These are phyloP conservation scores for Erythrobasidium yunnanense DNA, from an alignment of 768 basidiomycete species.

Conservation along the genomic window DNA sequence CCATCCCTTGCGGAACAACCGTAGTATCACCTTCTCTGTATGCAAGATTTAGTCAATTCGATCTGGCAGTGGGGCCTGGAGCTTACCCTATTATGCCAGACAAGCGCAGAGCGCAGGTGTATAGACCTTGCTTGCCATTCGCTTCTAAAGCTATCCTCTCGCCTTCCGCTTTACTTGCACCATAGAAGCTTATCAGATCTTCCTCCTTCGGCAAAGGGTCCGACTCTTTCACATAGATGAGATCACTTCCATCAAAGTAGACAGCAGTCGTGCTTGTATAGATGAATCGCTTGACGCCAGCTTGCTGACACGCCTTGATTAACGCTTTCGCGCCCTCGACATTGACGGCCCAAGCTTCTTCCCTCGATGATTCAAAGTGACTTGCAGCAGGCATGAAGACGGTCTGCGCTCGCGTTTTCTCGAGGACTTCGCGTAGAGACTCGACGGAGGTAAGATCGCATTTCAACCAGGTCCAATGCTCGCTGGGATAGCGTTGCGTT, in stretches of 20 bases:
- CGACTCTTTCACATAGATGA: conserved; percentile 79
- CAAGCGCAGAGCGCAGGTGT: conserved; percentile 81
- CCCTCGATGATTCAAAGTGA: conserved; percentile 46
- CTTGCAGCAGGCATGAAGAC: conserved; percentile 90
- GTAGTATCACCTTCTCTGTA: conserved; percentile 81
- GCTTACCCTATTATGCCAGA: conserved; percentile 91
- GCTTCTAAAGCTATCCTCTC: conserved; percentile 58
- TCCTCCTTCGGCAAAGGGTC: conserved; percentile 52
- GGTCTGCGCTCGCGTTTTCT: conserved; percentile 66
- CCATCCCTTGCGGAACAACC: conserved; percentile 61
- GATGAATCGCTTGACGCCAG: conserved; percentile 70
- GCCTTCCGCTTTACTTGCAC: conserved; percentile 58
- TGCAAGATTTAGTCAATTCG: not conserved
- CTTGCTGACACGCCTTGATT: conserved; percentile 64
- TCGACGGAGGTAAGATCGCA: conserved; percentile 75
- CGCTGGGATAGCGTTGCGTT: conserved; percentile 59
- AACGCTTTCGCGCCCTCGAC: conserved; percentile 79
- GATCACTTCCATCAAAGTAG: conserved; percentile 68
- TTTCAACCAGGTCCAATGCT: conserved; percentile 56
- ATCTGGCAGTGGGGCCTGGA: not conserved
- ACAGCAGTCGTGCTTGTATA: conserved; percentile 90
- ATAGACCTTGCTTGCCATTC: conserved; percentile 69
- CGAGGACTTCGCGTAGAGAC: conserved; percentile 59
- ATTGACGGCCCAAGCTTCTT: conserved; percentile 75
- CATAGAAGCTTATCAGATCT: conserved; percentile 76